Percentiles rank a stretch among this genome's conserved stretches.
These are phyloP conservation scores for Sideroxylon spinosum DNA, from an alignment of 179 eudicot species.

Conservation along the genomic window DNA sequence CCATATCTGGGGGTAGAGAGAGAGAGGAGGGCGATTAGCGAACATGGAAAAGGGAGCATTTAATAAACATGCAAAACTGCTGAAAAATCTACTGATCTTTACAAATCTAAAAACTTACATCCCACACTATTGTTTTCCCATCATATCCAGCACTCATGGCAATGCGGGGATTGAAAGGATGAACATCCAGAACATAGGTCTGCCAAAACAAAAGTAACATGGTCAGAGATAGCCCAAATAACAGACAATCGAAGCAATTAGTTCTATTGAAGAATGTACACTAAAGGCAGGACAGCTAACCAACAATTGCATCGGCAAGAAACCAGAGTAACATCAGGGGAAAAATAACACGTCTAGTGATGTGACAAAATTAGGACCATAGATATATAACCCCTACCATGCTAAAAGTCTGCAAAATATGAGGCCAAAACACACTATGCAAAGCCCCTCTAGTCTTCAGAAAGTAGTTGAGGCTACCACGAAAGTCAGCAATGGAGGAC, in stretches of 20 bases:
- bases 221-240: constrained; percentile 8
- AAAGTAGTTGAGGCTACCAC: too few relatives aligned
- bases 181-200: constrained; percentile 99
- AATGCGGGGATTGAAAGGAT: constrained; percentile 91
- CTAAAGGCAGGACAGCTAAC: not conserved
- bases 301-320: not conserved
- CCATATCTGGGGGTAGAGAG: constrained; percentile 68
- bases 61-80: not conserved
- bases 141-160: constrained; percentile 99
- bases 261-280: not conserved
- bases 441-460: too few relatives aligned
- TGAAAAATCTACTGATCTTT: not conserved
- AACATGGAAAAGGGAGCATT: not conserved
- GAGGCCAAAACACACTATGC: too few relatives aligned
- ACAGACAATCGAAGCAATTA: not conserved
- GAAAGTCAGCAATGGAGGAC: too few relatives aligned
- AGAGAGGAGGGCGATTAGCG: not conserved
- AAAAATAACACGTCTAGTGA: not conserved
- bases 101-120: constrained; percentile 55
- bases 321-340: not conserved
- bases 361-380: not conserved
- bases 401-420: not conserved
- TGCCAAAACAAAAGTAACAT: constrained; percentile 23
- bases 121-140: constrained; percentile 98
- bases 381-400: not conserved